Conservation (phyloP, 305 asterid species). For the Solanum hybrid region DNA sequence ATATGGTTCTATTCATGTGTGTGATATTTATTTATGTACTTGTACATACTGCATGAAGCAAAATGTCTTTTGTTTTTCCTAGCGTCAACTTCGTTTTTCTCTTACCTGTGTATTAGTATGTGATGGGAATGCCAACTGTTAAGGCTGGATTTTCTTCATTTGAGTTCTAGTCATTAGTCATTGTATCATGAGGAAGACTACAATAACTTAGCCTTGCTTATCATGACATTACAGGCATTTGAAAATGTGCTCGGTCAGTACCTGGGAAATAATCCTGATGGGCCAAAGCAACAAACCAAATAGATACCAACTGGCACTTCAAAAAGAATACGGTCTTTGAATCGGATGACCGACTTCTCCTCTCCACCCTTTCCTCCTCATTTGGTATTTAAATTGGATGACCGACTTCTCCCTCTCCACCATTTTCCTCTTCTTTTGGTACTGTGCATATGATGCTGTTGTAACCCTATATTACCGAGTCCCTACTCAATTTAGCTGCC, state of each 20-base stretch:
- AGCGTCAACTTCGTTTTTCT: not conserved
- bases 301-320: constrained; percentile 18
- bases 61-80: not conserved
- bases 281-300: constrained; percentile 28
- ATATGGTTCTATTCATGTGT: not conserved
- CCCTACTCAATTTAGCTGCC: not conserved
- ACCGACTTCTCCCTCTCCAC: not conserved
- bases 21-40: not conserved
- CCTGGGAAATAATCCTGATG: constrained; percentile 48
- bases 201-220: not conserved
- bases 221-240: constrained; percentile 50
- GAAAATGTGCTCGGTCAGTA: constrained; percentile 62
- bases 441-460: not conserved
- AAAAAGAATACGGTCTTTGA: constrained; percentile 10
- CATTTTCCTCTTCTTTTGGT: not conserved
- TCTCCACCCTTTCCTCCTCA: not conserved
- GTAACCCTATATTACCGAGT: not conserved
- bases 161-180: not conserved
- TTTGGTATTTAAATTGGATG: constrained; percentile 6
- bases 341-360: not conserved
- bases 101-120: not conserved
- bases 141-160: not conserved
- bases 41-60: not conserved
- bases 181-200: not conserved
- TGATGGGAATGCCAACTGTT: not conserved